A percentile compares a stretch with the other conserved stretches of the same genome.
phyloP scores from a whole-genome alignment of 176 grass and related monocot genomes.

The Rhipidocladum racemiflorum region DNA sequence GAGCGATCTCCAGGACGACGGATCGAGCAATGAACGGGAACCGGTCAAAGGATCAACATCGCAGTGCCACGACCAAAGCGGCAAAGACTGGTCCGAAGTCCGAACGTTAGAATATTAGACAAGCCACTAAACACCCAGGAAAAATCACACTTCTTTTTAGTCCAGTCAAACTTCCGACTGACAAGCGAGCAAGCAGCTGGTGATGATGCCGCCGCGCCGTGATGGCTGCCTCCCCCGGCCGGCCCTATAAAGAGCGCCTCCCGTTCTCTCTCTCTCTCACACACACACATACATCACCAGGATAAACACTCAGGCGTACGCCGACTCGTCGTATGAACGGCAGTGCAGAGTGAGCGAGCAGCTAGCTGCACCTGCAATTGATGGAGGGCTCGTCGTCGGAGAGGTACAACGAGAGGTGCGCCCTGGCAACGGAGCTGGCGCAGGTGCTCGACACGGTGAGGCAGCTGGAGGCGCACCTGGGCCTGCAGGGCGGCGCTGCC shows the following conservation, averaged over 20 bases:
- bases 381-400: constrained; percentile 44
- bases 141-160: not conserved
- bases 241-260: constrained; percentile 33
- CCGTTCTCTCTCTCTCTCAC: not conserved
- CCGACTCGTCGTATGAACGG: not conserved
- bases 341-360: not conserved
- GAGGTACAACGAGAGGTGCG: constrained; percentile 28
- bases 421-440: constrained; percentile 56
- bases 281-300: not conserved
- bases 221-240: not conserved
- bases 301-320: not conserved
- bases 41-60: constrained; percentile 30
- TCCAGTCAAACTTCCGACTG: constrained; percentile 46
- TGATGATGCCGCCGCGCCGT: not conserved
- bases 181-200: no score
- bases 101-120: constrained; percentile 25
- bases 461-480: constrained; percentile 59
- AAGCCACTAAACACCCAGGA: not conserved
- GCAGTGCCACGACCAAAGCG: constrained; percentile 29
- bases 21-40: not conserved
- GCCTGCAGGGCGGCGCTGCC: constrained; percentile 18
- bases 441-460: constrained; percentile 48
- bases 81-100: constrained; percentile 49
- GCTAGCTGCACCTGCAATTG: not conserved
- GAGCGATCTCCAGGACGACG: not conserved